Base-by-base conservation (phyloP, 257 asterid genomes). In the Capsicum baccatum region DNA sequence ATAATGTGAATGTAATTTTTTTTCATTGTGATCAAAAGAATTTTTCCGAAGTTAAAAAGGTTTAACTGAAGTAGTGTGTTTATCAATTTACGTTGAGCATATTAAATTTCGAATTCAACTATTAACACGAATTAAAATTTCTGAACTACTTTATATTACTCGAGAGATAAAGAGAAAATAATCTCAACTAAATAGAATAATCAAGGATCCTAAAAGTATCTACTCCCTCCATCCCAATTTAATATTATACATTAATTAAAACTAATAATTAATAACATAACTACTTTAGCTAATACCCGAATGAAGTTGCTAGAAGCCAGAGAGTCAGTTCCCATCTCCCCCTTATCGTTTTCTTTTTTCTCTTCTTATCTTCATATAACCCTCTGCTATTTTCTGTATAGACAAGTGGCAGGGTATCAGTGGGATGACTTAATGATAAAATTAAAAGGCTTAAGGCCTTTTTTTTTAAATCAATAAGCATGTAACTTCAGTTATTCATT, bases 271-370 rank as follows among this genome's bases (percentile, higher is more conserved):
- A 26, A 26, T 26, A 26, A 26, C 33, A 26, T 26, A 26, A 26
- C 33, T 26, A 26, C 1, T 26, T 1, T 26, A 26, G 1, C 0
- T 26, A 26, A 26, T 26, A 26, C 33, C 33, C 33, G 21, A 21
- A 21, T 21, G 21, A 21, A 0, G 21, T 21, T 21, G 39, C 42
- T 60, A 73, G 60, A 83, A 48, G 83, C 67, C 39, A 17, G 47
- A 10, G 87, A 86, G 74, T 55, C 64, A 52, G 68, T 55, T 73
- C 80, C 6, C 59, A 73, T 33, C 76, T 68, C 16, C 33, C 79
- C 69, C 74, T 55, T 48, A 78, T 52, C 85, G 83, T 85, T 83
- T 79, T 79, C 80, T 83, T 85, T 86, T 79, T 73, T 83, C 83
- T 48, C 82, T 71, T 85, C 70, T 59, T 78, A 76, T 47, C 76